Evolutionary conservation across 108 stramenopile genomes (phyloP), one percentile per base, ranked within the genome.

Genomic region (Conticribra weissflogii): DNA sequence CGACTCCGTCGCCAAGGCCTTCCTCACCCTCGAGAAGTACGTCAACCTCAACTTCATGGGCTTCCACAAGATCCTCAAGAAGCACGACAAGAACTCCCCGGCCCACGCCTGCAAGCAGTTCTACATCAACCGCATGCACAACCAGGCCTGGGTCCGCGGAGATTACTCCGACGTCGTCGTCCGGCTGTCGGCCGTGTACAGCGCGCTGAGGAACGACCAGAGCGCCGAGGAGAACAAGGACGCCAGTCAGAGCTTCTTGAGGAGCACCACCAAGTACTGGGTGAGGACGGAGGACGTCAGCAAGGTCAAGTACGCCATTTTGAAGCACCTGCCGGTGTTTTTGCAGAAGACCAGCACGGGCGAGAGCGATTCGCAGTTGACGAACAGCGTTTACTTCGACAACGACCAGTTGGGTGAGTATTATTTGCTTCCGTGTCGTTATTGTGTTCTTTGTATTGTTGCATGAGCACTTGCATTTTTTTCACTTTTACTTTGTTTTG

Each of bases 21-120:
- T 94, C 70, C 78, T 97, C 33, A 78, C 70, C 19, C 66, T 98
- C 24, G 98, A 98, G 79, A 97, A 96, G 54, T 98, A 93, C 72
- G 98, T 97, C 67, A 98, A 98, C 60, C 73, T 97, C 19, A 98
- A 98, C 76, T 97, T 96, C 68, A 96, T 94, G 84, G 98, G 95
- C 21, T 97, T 97, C 82, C 96, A 97, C 85, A 97, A 98, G 79
- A 97, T 98, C 46, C 71, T 98, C 63, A 98, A 98, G 64, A 98
- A 98, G 79, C 98, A 98, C 72, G 98, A 98, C 83, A 96, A 96
- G 77, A 72, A 91, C 53, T 61, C 95, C 16, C 92, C 96, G 17
- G 65, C 71, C 4, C 86, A 87, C 47, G 93, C 95, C 2, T 96
- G 95, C 80, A 93, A 95, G 74, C 68, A 81, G 18, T 97, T 97